Conservation (phyloP, 208 protist genomes). For the Crithidia thermophila region DNA sequence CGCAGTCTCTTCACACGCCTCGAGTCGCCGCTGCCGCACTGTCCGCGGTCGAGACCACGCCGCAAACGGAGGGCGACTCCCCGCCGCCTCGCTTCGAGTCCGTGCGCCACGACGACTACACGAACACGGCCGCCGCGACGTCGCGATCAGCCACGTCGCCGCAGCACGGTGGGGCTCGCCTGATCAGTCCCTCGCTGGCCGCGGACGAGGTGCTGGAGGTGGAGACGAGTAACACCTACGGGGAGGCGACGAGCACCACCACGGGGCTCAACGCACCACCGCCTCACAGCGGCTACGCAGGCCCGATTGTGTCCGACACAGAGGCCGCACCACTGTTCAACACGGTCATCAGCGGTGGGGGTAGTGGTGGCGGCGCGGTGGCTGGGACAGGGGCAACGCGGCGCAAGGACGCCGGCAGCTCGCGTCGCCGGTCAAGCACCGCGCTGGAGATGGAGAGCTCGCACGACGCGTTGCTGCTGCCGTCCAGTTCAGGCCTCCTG, state of each 20-base stretch:
- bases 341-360: not conserved
- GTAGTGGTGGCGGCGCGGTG: not conserved
- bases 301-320: too few relatives aligned
- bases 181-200: constrained; percentile 33
- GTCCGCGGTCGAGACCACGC: constrained; percentile 6
- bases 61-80: constrained; percentile 17
- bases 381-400: not conserved
- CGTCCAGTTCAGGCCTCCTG: constrained; percentile 10
- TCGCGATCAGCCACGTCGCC: constrained; percentile 13
- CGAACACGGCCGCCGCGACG: too few relatives aligned
- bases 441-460: constrained; percentile 8
- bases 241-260: not conserved
- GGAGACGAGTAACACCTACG: constrained; percentile 15
- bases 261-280: not conserved
- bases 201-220: constrained; percentile 13
- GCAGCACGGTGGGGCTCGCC: not conserved
- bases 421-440: constrained; percentile 11
- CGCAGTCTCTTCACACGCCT: constrained; percentile 3
- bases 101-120: not conserved
- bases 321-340: not conserved
- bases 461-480: constrained; percentile 19
- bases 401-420: not conserved
- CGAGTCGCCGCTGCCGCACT: not conserved
- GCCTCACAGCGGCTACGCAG: too few relatives aligned
- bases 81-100: constrained; percentile 13